Evolutionary conservation across 257 asterid genomes (phyloP).

Genomic region (Galeopsis tetrahit): DNA sequence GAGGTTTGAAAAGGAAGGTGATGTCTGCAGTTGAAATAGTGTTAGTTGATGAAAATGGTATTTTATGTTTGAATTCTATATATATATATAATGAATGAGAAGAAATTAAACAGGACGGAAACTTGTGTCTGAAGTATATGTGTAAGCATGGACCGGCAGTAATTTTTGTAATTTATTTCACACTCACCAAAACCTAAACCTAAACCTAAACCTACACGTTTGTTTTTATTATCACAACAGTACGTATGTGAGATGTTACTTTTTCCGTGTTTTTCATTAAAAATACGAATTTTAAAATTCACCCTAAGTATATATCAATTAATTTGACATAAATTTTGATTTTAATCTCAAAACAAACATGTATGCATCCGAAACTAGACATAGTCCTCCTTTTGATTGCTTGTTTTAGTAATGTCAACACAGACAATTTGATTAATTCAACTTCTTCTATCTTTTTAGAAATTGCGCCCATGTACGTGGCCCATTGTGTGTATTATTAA

Average conservation of each 20-base stretch:
- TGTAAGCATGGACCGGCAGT: slow-evolving; percentile 41
- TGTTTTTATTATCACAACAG: no score
- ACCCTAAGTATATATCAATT: no score
- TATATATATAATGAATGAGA: no score
- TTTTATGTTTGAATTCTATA: slow-evolving; percentile 3
- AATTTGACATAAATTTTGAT: no score
- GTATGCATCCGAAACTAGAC: background rate
- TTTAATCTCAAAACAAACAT: no score
- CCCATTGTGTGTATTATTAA: background rate
- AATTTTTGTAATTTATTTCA: background rate
- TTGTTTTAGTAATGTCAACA: background rate
- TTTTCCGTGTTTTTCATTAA: no score
- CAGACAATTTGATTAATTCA: background rate
- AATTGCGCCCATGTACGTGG: background rate
- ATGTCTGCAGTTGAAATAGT: slow-evolving; percentile 37
- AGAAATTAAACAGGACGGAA: slow-evolving; percentile 47
- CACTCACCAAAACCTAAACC: background rate
- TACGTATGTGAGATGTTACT: no score
- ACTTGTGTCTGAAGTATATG: slow-evolving; percentile 66
- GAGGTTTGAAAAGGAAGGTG: slow-evolving; percentile 33
- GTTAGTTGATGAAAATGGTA: slow-evolving; percentile 32
- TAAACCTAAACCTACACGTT: no score
- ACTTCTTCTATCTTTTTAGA: background rate
- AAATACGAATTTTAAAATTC: no score
- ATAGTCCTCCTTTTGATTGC: background rate